phyloP scores from a whole-genome alignment of 176 grass and related monocot species.

The Carex myosuroides region DNA sequence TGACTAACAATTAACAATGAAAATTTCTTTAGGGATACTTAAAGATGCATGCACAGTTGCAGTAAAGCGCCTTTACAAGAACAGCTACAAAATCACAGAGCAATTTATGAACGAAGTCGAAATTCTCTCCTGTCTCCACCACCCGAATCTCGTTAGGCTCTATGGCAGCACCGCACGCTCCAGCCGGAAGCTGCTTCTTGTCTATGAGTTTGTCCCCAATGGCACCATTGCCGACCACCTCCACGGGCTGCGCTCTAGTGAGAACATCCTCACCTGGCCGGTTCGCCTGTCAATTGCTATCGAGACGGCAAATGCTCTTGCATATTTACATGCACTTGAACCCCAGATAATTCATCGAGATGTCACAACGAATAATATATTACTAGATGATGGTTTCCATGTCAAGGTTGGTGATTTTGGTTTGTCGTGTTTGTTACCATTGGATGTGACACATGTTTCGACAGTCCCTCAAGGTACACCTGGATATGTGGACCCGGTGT shows the following conservation, averaged over 20 bases:
- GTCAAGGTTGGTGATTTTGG: constrained; percentile 91
- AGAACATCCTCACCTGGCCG: constrained; percentile 49
- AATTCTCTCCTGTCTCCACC: too few relatives aligned
- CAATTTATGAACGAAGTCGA: too few relatives aligned
- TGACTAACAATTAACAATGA: neutral
- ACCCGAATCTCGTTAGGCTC: too few relatives aligned
- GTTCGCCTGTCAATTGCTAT: constrained; percentile 70
- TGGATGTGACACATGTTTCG: constrained; percentile 62
- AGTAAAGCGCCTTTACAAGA: too few relatives aligned
- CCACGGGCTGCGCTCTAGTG: constrained; percentile 33
- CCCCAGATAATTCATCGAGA: constrained; percentile 77
- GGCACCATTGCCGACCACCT: constrained; percentile 92
- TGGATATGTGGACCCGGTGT: constrained; percentile 81
- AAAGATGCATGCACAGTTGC: too few relatives aligned
- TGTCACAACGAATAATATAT: constrained; percentile 78
- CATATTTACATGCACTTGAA: constrained; percentile 63
- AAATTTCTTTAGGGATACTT: neutral
- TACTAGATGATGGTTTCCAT: constrained; percentile 65
- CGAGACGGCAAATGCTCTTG: constrained; percentile 66
- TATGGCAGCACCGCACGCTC: constrained; percentile 13
- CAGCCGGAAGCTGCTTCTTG: constrained; percentile 66
- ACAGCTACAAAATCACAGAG: too few relatives aligned
- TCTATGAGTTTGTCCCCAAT: constrained; percentile 74
- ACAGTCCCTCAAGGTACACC: constrained; percentile 79
- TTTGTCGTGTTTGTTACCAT: constrained; percentile 58